A percentile compares a stretch with the other conserved stretches of the same genome.
These are phyloP conservation scores for Crassisporium funariophilum DNA, from an alignment of 768 basidiomycete genomes.

Conservation along the genomic window DNA sequence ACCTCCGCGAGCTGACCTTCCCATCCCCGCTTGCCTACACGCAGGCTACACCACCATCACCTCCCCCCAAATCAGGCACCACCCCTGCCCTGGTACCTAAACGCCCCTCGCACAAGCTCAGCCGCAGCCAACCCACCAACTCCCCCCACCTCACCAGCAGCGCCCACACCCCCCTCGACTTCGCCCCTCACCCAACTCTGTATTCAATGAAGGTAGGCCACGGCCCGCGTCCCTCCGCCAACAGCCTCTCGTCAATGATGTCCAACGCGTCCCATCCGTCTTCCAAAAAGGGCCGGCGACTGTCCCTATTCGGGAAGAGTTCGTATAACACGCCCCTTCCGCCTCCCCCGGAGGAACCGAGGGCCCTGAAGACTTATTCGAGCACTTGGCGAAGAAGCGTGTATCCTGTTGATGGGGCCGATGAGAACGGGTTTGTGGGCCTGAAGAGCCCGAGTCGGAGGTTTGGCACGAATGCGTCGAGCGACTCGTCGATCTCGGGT, in stretches of 20 bases:
- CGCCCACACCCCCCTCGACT: background rate
- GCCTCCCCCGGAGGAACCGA: slow-evolving; percentile 35
- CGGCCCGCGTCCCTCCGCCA: slow-evolving; percentile 10
- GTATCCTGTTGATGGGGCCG: slow-evolving; percentile 7
- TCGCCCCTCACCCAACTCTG: slow-evolving; percentile 2
- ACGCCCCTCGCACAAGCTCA: slow-evolving; percentile 23
- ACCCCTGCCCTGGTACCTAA: slow-evolving; percentile 11
- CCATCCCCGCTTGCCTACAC: slow-evolving; percentile 69
- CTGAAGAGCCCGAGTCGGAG: slow-evolving; percentile 38
- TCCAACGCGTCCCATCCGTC: slow-evolving; percentile 6
- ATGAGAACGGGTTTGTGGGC: slow-evolving; percentile 28
- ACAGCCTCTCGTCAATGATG: slow-evolving; percentile 8
- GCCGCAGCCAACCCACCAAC: slow-evolving; percentile 10
- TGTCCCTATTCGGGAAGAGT: slow-evolving; percentile 28
- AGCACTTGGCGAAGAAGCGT: slow-evolving; percentile 26
- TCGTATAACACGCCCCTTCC: no score
- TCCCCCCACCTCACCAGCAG: slow-evolving; percentile 7
- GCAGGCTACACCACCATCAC: slow-evolving; percentile 12
- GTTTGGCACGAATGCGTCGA: slow-evolving; percentile 45
- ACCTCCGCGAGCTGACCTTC: slow-evolving; percentile 64
- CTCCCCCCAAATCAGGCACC: slow-evolving; percentile 3
- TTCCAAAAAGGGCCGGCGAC: slow-evolving; percentile 24
- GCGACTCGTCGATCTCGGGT: slow-evolving; percentile 44
- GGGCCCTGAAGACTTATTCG: slow-evolving; percentile 30
- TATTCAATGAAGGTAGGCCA: slow-evolving; percentile 5